Conservation (phyloP, 495 filamentous ascomycete genomes). For the Penicillium herquei region DNA sequence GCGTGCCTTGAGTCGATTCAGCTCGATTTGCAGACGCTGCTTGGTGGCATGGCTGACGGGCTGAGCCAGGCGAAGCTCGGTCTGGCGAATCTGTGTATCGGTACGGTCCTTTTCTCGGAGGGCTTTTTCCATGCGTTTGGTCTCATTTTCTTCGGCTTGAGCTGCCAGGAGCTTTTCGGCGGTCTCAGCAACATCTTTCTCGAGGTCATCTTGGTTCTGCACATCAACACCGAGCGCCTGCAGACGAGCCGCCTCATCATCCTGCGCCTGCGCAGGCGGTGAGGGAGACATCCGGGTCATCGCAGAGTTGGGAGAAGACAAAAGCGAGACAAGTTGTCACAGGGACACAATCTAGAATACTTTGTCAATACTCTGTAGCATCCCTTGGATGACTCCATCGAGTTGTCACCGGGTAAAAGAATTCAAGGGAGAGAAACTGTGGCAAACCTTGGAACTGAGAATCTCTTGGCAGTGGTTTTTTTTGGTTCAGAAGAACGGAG, state of each 20-base stretch:
- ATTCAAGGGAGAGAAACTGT: too few species aligned
- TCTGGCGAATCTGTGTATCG: conserved; percentile 44
- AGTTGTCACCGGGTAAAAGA: too few species aligned
- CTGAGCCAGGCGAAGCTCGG: conserved; percentile 50
- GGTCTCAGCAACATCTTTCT: conserved; percentile 66
- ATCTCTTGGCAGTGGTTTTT: too few species aligned
- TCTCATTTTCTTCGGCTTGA: conserved; percentile 83
- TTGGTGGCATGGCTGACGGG: conserved; percentile 46
- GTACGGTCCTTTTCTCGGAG: conserved; percentile 56
- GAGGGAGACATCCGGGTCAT: too few species aligned
- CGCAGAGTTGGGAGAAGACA: too few species aligned
- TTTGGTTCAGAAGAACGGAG: too few species aligned
- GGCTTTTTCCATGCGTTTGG: conserved; percentile 80
- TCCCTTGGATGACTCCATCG: too few species aligned
- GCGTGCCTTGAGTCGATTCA: conserved; percentile 59
- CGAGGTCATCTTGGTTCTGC: conserved; percentile 81
- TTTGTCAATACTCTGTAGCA: too few species aligned
- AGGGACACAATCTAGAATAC: too few species aligned
- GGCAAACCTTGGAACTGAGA: too few species aligned
- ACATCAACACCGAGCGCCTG: conserved; percentile 68
- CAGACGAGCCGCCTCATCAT: conserved; percentile 58
- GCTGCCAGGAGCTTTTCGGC: conserved; percentile 76
- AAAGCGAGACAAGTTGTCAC: too few species aligned
- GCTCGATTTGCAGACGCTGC: conserved; percentile 57
- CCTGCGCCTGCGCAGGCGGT: too few species aligned